phyloP scores from a whole-genome alignment of 2,329 filamentous ascomycete species.

The Ceratocystis lukuohia region DNA sequence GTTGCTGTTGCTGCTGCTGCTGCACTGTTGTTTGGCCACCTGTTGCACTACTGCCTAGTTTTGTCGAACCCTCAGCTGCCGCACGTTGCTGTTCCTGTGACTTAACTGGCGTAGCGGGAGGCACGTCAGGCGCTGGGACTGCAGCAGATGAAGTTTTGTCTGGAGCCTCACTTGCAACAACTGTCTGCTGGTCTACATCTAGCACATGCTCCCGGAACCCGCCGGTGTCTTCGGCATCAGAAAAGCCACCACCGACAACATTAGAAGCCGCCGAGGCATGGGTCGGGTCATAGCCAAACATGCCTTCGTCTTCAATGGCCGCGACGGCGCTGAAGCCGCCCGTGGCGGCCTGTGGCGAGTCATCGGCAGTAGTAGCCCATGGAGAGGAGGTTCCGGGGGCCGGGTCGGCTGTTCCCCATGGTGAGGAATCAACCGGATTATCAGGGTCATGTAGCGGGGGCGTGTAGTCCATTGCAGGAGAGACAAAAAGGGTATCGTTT shows the following conservation, averaged over 20 bases:
- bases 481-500: neutral
- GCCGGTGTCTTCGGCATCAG: neutral
- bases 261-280: neutral
- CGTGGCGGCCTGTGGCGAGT: conserved; percentile 31
- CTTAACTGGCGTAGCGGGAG: conserved; percentile 22
- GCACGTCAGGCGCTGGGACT: conserved; percentile 1
- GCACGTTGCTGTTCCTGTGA: conserved; percentile 23
- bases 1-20: neutral
- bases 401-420: conserved; percentile 43
- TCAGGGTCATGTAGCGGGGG: conserved; percentile 42
- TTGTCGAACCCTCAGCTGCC: conserved; percentile 18
- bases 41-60: neutral
- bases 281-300: conserved; percentile 8
- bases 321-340: conserved; percentile 25
- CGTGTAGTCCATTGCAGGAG: conserved; percentile 42
- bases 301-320: neutral
- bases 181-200: neutral
- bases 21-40: conserved; percentile 1
- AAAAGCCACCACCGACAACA: neutral
- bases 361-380: conserved; percentile 36
- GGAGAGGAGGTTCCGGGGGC: conserved; percentile 35
- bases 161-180: neutral
- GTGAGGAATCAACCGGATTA: conserved; percentile 39
- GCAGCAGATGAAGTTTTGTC: neutral
- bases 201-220: neutral